phyloP scores from a whole-genome alignment of 225 moss, liverwort and hornwort genomes.

The Lunularia cruciata region DNA sequence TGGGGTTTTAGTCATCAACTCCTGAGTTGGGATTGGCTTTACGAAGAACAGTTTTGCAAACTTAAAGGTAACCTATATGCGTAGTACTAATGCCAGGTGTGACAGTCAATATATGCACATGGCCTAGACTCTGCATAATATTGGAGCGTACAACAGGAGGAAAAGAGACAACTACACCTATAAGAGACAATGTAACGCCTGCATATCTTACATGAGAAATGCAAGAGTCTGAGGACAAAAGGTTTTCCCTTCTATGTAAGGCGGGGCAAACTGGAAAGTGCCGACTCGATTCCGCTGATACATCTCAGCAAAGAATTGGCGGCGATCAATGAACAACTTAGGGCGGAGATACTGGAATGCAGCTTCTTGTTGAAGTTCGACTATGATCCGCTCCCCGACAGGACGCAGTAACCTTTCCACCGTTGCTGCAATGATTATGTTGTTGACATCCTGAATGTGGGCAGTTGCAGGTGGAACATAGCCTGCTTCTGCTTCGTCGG shows the following conservation, averaged over 20 bases:
- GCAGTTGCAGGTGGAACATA: constrained; percentile 37
- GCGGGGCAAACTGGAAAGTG: constrained; percentile 90
- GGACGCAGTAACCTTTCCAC: constrained; percentile 83
- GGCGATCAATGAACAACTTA: constrained; percentile 71
- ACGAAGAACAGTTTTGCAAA: no score
- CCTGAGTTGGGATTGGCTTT: no score
- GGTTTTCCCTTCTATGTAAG: constrained; percentile 90
- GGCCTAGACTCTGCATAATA: no score
- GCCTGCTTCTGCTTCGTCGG: constrained; percentile 40
- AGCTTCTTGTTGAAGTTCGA: constrained; percentile 86
- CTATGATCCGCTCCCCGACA: constrained; percentile 63
- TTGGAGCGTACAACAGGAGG: neutral
- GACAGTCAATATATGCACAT: no score
- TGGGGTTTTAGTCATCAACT: no score
- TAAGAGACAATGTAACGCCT: no score
- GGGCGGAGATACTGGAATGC: constrained; percentile 89
- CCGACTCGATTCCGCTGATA: constrained; percentile 84
- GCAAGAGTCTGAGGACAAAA: constrained; percentile 82
- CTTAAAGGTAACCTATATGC: no score
- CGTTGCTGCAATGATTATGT: constrained; percentile 54
- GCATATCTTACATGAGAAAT: constrained; percentile 76
- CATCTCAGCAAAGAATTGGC: constrained; percentile 76
- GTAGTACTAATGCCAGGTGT: no score
- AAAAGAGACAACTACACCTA: no score
- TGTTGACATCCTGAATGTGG: constrained; percentile 47